Base-by-base conservation (phyloP, 2,329 filamentous ascomycete genomes). In the Penicillium polonicum region DNA sequence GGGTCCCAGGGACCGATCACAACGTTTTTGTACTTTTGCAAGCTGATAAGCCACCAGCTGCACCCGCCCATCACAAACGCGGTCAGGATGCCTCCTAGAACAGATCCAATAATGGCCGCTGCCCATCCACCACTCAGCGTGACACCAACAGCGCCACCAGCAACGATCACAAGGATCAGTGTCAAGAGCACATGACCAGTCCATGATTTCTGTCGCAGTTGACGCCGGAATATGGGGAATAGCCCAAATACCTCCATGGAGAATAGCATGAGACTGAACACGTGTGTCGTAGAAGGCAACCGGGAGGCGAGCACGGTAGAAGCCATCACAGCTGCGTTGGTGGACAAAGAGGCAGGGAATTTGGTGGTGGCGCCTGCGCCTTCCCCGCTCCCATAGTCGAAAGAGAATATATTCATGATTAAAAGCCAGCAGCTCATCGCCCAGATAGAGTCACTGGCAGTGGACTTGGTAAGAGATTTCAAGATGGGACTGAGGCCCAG, bases 21-120 rank as follows among this genome's bases (percentile, higher is more conserved):
- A 77, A 97, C 94, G 73, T 97, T 97, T 81, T 99, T 99, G 77
- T 97, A 99, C 78, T 96, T 93, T 77, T 99, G 94, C 74, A 99
- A 76, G 9, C 92, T 90, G 70, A 99, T 97, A 62, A 99, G 78
- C 92, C 94, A 97, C 93, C 92, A 97, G 72, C 91, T 96, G 73
- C 92, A 97, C 13, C 92, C 88, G 2, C 93, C 94, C 86, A 97
- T 96, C 2, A 87, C 87, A 53, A 96, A 73, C 5, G 87, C 85
- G 0, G 89, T 88, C 23, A 91, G 80, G 10, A 93, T 69, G n/a
- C 86, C 84, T 5, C 91, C 91, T 6, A 96, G 79, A 1, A 93
- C 74, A 63, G 91, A 87, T 13, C 94, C 94, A 3, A 90, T 78
- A 25, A 93, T 74, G 29, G 82, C 82, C 55, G 84, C 79, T 51